A percentile compares a stretch with the other conserved stretches of the same genome.
Conservation (phyloP, 257 asterid species). For the Phtheirospermum japonicum region DNA sequence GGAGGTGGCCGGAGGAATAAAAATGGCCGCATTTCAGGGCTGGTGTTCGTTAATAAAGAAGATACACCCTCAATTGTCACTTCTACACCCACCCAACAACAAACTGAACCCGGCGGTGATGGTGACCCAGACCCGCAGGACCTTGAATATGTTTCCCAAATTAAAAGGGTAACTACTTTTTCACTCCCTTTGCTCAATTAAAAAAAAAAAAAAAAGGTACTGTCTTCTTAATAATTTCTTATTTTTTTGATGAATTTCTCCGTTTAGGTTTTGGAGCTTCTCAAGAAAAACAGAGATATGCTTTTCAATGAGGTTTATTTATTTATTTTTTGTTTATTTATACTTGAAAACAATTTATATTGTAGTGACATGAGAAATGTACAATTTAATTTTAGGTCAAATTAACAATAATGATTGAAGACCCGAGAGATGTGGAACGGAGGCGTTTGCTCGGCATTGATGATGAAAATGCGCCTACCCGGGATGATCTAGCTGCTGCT, state of each 20-base stretch:
- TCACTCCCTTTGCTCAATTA: neutral
- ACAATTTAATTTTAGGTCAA: constrained; percentile 51
- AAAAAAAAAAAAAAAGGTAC: too few species aligned
- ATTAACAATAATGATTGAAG: constrained; percentile 84
- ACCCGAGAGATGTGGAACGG: constrained; percentile 93
- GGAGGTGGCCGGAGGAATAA: constrained; percentile 25
- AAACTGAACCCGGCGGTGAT: constrained; percentile 27
- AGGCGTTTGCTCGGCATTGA: constrained; percentile 91
- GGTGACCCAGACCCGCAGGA: constrained; percentile 55
- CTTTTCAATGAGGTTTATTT: constrained; percentile 67
- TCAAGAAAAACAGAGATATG: constrained; percentile 86
- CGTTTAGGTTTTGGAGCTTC: constrained; percentile 76
- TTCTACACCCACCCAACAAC: constrained; percentile 27
- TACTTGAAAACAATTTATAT: neutral
- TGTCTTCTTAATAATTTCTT: neutral
- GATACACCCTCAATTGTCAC: constrained; percentile 37
- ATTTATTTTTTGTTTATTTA: neutral
- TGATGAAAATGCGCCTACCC: constrained; percentile 86
- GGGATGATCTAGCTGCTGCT: constrained; percentile 82
- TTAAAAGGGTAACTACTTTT: constrained; percentile 47
- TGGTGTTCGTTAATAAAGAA: constrained; percentile 43
- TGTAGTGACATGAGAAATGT: neutral
- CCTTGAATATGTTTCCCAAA: constrained; percentile 70
- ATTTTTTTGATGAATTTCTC: neutral
- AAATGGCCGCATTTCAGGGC: constrained; percentile 29